Evolutionary conservation across 208 protist species (phyloP).

Genomic region (Wallacemonas sp.): DNA sequence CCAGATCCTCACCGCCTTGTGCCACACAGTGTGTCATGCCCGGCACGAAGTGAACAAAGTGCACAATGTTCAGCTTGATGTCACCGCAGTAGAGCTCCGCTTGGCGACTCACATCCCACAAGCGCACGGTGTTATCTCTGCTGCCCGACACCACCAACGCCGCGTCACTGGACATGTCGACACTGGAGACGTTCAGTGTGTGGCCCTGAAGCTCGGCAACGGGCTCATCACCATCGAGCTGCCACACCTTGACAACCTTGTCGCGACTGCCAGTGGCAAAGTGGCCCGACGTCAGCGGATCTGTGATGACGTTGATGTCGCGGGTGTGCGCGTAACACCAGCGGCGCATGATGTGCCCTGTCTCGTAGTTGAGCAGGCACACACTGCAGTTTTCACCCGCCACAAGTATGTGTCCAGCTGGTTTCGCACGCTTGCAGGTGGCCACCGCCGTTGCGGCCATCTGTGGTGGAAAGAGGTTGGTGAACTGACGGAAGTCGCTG

Average conservation of each 20-base stretch:
- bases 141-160: slow-evolving; percentile 61
- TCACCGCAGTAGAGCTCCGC: slow-evolving; percentile 65
- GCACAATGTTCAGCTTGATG: slow-evolving; percentile 76
- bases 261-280: slow-evolving; percentile 68
- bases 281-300: slow-evolving; percentile 34
- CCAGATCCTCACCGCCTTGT: slow-evolving; percentile 72
- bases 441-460: slow-evolving; percentile 48
- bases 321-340: slow-evolving; percentile 54
- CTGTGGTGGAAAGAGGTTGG: slow-evolving; percentile 32
- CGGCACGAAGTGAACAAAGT: slow-evolving; percentile 64
- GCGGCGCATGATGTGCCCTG: slow-evolving; percentile 52
- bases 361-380: slow-evolving; percentile 64
- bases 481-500: slow-evolving; percentile 56
- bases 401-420: slow-evolving; percentile 47
- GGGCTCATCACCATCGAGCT: slow-evolving; percentile 36
- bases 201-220: slow-evolving; percentile 53
- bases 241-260: slow-evolving; percentile 67
- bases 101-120: slow-evolving; percentile 61
- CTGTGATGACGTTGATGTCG: slow-evolving; percentile 67
- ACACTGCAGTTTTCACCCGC: slow-evolving; percentile 63
- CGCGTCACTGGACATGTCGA: slow-evolving; percentile 33
- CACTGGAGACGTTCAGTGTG: slow-evolving; percentile 58
- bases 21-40: slow-evolving; percentile 53
- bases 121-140: slow-evolving; percentile 76
- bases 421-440: slow-evolving; percentile 50